phyloP scores from a whole-genome alignment of 2,329 filamentous ascomycete genomes.

The Xylariales sp. region DNA sequence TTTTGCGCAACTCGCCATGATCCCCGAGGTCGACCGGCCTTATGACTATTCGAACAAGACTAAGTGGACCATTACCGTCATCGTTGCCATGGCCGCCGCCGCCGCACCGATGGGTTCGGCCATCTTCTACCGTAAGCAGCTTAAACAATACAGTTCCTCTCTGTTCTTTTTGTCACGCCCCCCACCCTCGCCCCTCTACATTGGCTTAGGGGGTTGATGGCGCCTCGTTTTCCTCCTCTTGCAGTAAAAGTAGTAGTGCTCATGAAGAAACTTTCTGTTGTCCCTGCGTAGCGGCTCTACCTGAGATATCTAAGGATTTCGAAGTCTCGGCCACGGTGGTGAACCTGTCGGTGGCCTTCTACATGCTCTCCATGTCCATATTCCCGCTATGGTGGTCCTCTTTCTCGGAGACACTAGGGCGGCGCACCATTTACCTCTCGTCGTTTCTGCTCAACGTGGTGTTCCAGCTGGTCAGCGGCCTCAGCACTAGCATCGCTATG shows the following conservation, averaged over 20 bases:
- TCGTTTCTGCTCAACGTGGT: conserved; percentile 70
- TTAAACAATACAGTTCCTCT: conserved; percentile 8
- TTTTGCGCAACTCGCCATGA: conserved; percentile 61
- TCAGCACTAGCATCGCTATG: conserved; percentile 68
- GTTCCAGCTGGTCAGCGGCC: conserved; percentile 65
- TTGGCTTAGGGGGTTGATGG: too few species aligned
- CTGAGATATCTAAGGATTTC: conserved; percentile 58
- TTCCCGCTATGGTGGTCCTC: conserved; percentile 86
- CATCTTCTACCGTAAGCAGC: conserved; percentile 70
- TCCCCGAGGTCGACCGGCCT: conserved; percentile 76
- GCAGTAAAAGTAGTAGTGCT: too few species aligned
- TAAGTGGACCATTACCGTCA: conserved; percentile 81
- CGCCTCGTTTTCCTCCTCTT: too few species aligned
- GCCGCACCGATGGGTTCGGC: conserved; percentile 79
- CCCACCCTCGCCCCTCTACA: too few species aligned
- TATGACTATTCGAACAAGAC: conserved; percentile 66
- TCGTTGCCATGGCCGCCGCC: conserved; percentile 72
- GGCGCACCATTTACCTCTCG: conserved; percentile 72
- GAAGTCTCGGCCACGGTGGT: conserved; percentile 59
- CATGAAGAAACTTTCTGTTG: too few species aligned
- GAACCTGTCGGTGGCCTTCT: conserved; percentile 73
- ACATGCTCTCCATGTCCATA: conserved; percentile 79
- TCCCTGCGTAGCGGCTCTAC: conserved; percentile 69
- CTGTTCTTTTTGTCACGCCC: too few species aligned
- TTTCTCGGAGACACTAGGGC: conserved; percentile 69